Percentiles rank a stretch among this genome's conserved stretches.
phyloP scores from a whole-genome alignment of 352 stramenopile genomes.

The Phytopythium kandeliae region DNA sequence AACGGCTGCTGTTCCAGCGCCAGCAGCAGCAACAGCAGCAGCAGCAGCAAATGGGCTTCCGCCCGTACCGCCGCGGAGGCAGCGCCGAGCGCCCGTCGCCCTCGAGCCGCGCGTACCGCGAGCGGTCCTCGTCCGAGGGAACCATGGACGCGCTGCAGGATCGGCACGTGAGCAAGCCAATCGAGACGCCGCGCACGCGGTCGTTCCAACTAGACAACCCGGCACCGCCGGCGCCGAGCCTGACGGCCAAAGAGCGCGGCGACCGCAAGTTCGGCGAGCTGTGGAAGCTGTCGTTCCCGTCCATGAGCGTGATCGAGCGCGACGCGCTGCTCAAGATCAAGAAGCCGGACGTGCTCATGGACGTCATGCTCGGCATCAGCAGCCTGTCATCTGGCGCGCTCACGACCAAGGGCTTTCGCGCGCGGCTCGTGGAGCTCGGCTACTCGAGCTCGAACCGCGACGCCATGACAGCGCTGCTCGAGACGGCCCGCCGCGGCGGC shows the following conservation, averaged over 20 bases:
- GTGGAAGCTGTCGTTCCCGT: conserved; percentile 74
- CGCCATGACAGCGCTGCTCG: conserved; percentile 47
- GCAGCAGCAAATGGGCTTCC: conserved; percentile 15
- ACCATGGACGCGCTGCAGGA: conserved; percentile 33
- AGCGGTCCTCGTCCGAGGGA: conserved; percentile 52
- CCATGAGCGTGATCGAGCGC: conserved; percentile 59
- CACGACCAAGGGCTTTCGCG: conserved; percentile 51
- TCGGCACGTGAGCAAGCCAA: conserved; percentile 13
- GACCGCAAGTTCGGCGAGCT: conserved; percentile 62
- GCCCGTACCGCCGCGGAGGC: conserved; percentile 17
- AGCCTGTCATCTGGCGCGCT: conserved; percentile 58
- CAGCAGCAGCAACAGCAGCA: conserved; percentile 8
- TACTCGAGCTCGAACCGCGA: conserved; percentile 53
- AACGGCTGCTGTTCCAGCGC: conserved; percentile 11
- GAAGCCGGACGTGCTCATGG: conserved; percentile 57
- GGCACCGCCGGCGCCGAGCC: background rate
- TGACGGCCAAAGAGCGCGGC: conserved; percentile 9
- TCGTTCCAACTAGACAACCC: conserved; percentile 39
- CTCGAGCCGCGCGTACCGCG: conserved; percentile 30
- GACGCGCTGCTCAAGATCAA: conserved; percentile 54
- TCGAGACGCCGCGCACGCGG: conserved; percentile 33
- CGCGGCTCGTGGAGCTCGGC: conserved; percentile 49
- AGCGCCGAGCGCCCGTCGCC: conserved; percentile 20
- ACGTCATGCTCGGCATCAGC: conserved; percentile 80
- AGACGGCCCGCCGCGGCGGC: conserved; percentile 31